Evolutionary conservation across 345 rosid genomes (phyloP), one percentile per base, ranked within the genome.

Genomic region (Acer saccharum): DNA sequence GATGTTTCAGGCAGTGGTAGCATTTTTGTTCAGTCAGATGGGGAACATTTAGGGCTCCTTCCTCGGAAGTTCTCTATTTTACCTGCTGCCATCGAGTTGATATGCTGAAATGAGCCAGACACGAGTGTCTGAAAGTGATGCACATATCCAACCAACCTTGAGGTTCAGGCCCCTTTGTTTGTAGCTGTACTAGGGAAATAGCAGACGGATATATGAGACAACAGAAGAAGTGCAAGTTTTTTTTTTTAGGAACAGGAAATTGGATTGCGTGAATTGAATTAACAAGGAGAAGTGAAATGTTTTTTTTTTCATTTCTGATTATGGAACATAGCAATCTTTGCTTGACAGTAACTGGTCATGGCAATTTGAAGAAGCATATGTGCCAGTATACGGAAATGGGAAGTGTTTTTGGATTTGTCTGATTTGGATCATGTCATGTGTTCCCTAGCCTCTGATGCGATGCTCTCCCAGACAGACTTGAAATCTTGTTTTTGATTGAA

Each of bases 1-100:
- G 90, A 92, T 75, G 79, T 92, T 64, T 83, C 93, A 39, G 88
- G 88, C 27, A 73, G 85, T 58, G 88, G 87, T 65, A 78, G 77
- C 79, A 86, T 94, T 76, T 96, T 78, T 73, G 89, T 96, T 69
- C 99, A 96, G 78, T 96, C 98, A 23, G 99, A 96, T 76, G 99
- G 99, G 62, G 98, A 96, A 71, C 83, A 90, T 82, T 82, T 96
- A 74, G 99, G 99, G 39, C 92, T 88, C 75, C 93, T 94, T 74
- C 99, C 98, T 29, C 77, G 92, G 87, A 94, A 89, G 87, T 86
- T 96, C 52, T 75, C 76, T 68, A 77, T 96, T 68, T 74, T 94
- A 76, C 95, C 99, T 57, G 86, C 89, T 71, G 93, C 87, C 20
- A 85, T 96, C 23, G 89, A 92, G 80, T 88, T 96, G 93, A 89